Evolutionary conservation across 805 yeast species (phyloP).

Genomic region (Metschnikowia baotianmanensis): DNA sequence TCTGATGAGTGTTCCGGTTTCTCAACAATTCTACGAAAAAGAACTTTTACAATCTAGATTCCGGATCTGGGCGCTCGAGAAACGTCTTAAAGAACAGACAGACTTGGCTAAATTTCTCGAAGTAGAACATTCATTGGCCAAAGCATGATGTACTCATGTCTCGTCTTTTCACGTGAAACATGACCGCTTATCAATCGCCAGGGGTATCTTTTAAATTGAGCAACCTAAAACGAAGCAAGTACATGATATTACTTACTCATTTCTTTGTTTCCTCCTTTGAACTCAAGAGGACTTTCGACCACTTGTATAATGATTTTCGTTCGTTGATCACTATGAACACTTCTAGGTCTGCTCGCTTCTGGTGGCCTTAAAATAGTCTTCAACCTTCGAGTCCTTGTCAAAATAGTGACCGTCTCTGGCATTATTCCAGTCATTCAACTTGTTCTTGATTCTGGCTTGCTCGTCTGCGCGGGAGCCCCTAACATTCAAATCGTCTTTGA

Average conservation of each 20-base stretch:
- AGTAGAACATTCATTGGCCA: constrained; percentile 23
- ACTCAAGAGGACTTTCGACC: no score
- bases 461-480: constrained; percentile 57
- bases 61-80: constrained; percentile 31
- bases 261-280: background rate
- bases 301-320: background rate
- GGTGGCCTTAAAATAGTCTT: constrained; percentile 51
- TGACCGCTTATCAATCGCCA: no score
- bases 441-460: constrained; percentile 34
- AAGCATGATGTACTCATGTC: background rate
- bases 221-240: no score
- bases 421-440: constrained; percentile 58
- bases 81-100: constrained; percentile 21
- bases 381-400: constrained; percentile 44
- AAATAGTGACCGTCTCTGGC: constrained; percentile 36
- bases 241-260: background rate
- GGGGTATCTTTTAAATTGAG: no score
- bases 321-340: background rate
- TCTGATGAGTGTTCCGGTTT: constrained; percentile 3
- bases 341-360: constrained; percentile 27
- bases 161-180: no score
- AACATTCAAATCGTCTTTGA: constrained; percentile 47
- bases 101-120: constrained; percentile 30
- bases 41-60: constrained; percentile 27
- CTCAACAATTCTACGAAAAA: constrained; percentile 6